A percentile compares a stretch with the other conserved stretches of the same genome.
These are phyloP conservation scores for Micractinium conductrix DNA, from an alignment of 139 green algal species.

Conservation along the genomic window DNA sequence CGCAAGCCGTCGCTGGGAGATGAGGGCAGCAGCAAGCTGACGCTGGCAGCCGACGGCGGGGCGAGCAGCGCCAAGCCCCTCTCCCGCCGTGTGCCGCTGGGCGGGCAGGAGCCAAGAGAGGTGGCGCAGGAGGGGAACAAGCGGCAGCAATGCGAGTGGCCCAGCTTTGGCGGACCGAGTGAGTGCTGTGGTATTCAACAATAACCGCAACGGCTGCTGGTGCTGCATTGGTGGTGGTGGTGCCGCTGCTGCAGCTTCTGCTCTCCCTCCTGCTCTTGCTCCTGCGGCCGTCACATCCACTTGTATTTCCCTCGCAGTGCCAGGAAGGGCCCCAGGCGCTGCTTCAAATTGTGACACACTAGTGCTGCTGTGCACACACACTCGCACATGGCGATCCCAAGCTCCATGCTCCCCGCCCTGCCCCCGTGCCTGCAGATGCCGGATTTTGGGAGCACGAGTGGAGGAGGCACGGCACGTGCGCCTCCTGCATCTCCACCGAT, in stretches of 20 bases:
- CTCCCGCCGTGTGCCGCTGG: background rate
- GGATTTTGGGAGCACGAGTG: slow-evolving; percentile 71
- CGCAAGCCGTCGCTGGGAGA: background rate
- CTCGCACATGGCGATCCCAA: background rate
- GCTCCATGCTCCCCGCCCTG: background rate
- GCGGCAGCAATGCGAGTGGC: slow-evolving; percentile 22
- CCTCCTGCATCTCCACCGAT: slow-evolving; percentile 35
- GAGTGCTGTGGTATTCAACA: background rate
- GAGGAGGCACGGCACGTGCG: slow-evolving; percentile 69
- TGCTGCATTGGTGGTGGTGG: background rate
- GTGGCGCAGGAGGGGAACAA: no score
- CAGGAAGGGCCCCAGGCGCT: no score
- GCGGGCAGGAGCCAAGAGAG: background rate
- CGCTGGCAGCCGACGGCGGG: background rate
- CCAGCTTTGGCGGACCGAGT: slow-evolving; percentile 10
- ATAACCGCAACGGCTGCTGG: background rate
- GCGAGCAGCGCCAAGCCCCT: background rate
- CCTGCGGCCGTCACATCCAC: background rate
- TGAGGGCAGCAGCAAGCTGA: background rate
- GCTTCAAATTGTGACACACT: no score
- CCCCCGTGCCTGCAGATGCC: background rate
- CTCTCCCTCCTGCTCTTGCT: background rate
- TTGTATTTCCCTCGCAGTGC: no score
- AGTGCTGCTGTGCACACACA: no score
- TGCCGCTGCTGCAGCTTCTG: background rate